These are phyloP conservation scores for Ambrosia artemisiifolia DNA, from an alignment of 129 eudicot species.

Conservation along the genomic window DNA sequence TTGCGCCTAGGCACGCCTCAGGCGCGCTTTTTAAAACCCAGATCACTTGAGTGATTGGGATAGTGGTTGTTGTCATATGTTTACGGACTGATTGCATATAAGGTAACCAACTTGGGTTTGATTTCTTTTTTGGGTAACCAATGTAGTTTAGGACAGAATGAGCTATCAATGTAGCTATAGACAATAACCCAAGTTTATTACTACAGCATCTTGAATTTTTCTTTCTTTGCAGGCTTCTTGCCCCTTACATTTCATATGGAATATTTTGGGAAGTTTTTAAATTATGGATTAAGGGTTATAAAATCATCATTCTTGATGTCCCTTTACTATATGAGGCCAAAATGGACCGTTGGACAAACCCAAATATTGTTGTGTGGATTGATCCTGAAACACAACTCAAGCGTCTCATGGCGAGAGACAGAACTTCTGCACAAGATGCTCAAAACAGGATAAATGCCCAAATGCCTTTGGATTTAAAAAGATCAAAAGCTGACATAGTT, in stretches of 20 bases:
- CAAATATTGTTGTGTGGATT: conserved; percentile 83
- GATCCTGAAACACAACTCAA: conserved; percentile 82
- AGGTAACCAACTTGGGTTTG: neutral
- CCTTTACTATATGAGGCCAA: conserved; percentile 87
- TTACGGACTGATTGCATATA: neutral
- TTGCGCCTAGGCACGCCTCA: too few relatives aligned
- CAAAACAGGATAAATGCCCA: conserved; percentile 78
- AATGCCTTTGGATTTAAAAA: conserved; percentile 78
- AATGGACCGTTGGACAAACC: conserved; percentile 85
- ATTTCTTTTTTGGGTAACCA: neutral
- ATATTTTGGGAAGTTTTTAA: conserved; percentile 70
- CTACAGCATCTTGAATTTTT: neutral
- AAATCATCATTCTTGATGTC: conserved; percentile 69
- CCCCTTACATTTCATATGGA: conserved; percentile 83
- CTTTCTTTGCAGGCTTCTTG: conserved; percentile 63
- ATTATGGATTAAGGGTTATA: conserved; percentile 80
- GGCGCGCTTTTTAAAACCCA: too few relatives aligned
- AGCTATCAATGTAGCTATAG: neutral
- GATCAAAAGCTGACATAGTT: conserved; percentile 69
- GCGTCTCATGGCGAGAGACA: conserved; percentile 73
- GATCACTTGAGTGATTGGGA: neutral
- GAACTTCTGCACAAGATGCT: conserved; percentile 74
- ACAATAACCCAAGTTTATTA: neutral
- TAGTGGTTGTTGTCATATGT: neutral
- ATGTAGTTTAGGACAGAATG: neutral